Percentiles rank a stretch among this genome's conserved stretches.
phyloP scores from a whole-genome alignment of 73 alveolate genomes.

The Tetrahymena malaccensis region DNA sequence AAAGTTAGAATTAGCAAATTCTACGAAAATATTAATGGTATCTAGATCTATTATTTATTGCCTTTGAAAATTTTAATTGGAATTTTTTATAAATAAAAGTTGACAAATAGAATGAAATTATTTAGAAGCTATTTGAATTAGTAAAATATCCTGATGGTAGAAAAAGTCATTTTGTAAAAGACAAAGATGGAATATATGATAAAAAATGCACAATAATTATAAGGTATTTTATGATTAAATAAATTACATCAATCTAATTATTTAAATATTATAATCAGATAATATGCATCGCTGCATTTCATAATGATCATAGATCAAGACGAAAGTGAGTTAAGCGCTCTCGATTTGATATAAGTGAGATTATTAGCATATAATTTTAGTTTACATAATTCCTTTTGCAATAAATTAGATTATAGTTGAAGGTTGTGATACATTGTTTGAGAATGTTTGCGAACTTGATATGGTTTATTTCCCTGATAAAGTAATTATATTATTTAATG shows the following conservation, averaged over 20 bases:
- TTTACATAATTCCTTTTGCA: background rate
- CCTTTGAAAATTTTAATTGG: background rate
- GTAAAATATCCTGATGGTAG: slow-evolving; percentile 33
- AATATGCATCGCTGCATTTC: slow-evolving; percentile 71
- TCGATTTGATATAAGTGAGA: slow-evolving; percentile 61
- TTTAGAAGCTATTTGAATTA: slow-evolving; percentile 11
- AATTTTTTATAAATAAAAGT: background rate
- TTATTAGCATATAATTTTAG: background rate
- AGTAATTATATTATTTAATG: background rate
- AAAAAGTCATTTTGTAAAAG: slow-evolving; percentile 70
- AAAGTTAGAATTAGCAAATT: slow-evolving; percentile 62
- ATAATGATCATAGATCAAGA: slow-evolving; percentile 76
- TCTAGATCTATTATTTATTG: background rate
- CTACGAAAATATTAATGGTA: slow-evolving; percentile 56
- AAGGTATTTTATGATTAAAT: background rate
- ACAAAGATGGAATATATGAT: slow-evolving; percentile 42
- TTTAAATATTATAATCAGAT: background rate
- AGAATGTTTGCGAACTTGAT: slow-evolving; percentile 82
- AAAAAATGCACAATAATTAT: slow-evolving; percentile 56
- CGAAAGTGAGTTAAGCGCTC: slow-evolving; percentile 76
- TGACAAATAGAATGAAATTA: slow-evolving; percentile 17
- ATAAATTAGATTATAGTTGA: slow-evolving; percentile 57
- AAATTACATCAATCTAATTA: no score
- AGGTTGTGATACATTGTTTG: slow-evolving; percentile 71
- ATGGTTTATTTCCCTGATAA: slow-evolving; percentile 78